These are phyloP conservation scores for Leptographium galeiforme DNA, from an alignment of 2,329 filamentous ascomycete species.

Conservation along the genomic window DNA sequence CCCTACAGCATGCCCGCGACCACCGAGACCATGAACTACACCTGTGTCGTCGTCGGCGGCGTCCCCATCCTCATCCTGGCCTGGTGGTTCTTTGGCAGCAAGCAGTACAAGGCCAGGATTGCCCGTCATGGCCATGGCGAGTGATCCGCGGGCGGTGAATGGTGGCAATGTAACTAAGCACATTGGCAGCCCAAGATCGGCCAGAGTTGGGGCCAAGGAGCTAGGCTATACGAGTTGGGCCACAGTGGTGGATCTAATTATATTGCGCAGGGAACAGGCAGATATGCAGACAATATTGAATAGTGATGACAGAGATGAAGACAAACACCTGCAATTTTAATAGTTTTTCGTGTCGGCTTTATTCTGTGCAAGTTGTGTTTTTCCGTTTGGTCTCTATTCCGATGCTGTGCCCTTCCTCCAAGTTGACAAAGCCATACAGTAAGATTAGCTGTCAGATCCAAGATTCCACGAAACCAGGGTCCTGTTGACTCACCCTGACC, in stretches of 20 bases:
- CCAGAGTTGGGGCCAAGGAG: too few species aligned
- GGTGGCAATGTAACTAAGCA: too few species aligned
- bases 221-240: too few species aligned
- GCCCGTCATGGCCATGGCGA: neutral
- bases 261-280: too few species aligned
- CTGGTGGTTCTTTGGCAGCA: constrained; percentile 31
- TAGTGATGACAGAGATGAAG: too few species aligned
- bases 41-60: constrained; percentile 38
- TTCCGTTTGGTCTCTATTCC: neutral
- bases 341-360: too few species aligned
- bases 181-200: too few species aligned
- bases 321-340: too few species aligned
- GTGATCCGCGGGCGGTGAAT: neutral
- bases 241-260: too few species aligned
- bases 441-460: neutral
- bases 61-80: constrained; percentile 28
- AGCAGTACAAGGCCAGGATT: neutral
- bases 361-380: neutral
- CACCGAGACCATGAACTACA: constrained; percentile 33
- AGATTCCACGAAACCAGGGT: neutral
- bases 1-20: constrained; percentile 30
- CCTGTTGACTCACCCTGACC: neutral
- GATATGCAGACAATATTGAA: too few species aligned
- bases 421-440: neutral
- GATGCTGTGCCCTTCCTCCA: neutral